Evolutionary conservation across 2,329 filamentous ascomycete genomes (phyloP), one percentile per base, ranked within the genome.

Genomic region (Phialocephala subalpina): DNA sequence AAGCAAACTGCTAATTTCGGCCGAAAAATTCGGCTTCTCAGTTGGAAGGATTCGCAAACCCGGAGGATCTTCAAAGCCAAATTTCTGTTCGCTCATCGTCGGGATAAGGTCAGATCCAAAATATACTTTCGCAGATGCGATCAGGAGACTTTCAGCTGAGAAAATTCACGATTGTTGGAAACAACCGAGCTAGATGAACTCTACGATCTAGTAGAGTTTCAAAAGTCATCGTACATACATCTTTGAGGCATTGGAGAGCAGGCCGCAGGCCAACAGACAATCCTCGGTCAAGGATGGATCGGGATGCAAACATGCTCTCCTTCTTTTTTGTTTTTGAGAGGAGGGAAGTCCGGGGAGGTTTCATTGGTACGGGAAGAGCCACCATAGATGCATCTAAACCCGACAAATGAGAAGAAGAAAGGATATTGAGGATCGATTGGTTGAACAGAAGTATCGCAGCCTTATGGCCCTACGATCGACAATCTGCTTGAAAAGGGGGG

Each of bases 281-380:
- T 55, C 40, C 29, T 20, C 40, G 20, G 33, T 60, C 12, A 52
- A 20, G 29, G 42, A 60, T 60, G 29, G 42, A 60, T 60, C 14
- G 3, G 18, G 42, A 60, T 52, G 45, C 29, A 9, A 33, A 33
- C 29, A 9, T 33, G 29, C 9, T 33, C 4, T 25, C 35, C 36
- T 22, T 47, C 27, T 20, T 52, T 53, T 11, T 22, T 38, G 9
- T 60, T 60, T 53, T 25, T 60, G 42, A 42, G 47, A 22, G 58
- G 42, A 18, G 42, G 58, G 8, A 60, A 60, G 52, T 42, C 42
- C 5, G 58, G 27, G 3, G 47, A 40, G 8, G 58, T 22, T 9
- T 22, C 29, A 33, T 16, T 29, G 9, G 40, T 8, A 7, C 11
- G 18, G 38, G 33, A 36, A 33, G 59, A 47, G 52, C 27, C 22